phyloP scores from a whole-genome alignment of 2,329 filamentous ascomycete species.

The Diaporthe sp. region DNA sequence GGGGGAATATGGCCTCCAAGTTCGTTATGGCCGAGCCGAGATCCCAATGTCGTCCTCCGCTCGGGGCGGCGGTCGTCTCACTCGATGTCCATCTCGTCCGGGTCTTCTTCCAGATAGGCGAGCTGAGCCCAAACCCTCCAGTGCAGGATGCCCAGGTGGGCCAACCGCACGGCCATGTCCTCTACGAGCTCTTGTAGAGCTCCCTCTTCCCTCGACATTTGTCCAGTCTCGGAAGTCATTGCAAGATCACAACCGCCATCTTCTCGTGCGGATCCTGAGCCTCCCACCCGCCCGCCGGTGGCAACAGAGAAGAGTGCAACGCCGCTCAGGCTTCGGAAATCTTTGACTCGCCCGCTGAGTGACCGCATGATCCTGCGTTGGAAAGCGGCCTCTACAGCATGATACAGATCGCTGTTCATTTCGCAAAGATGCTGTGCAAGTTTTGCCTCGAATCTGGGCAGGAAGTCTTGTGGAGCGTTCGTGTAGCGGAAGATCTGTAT shows the following conservation, averaged over 20 bases:
- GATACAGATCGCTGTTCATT: slow-evolving; percentile 58
- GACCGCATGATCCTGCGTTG: slow-evolving; percentile 62
- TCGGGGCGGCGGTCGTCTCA: neutral
- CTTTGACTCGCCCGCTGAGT: slow-evolving; percentile 62
- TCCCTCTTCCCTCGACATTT: slow-evolving; percentile 63
- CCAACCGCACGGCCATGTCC: slow-evolving; percentile 81
- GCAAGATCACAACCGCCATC: slow-evolving; percentile 39
- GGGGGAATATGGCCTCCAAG: too few species aligned
- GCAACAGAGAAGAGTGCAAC: slow-evolving; percentile 68
- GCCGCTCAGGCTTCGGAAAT: slow-evolving; percentile 65
- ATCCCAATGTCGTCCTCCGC: neutral
- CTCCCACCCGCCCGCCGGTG: slow-evolving; percentile 62
- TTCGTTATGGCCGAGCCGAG: neutral
- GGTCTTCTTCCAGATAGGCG: slow-evolving; percentile 69
- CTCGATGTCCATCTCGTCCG: slow-evolving; percentile 45
- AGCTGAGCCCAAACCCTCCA: slow-evolving; percentile 90
- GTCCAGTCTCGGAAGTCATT: slow-evolving; percentile 44
- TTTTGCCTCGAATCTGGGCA: slow-evolving; percentile 63
- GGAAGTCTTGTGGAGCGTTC: slow-evolving; percentile 61
- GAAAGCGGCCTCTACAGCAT: slow-evolving; percentile 63
- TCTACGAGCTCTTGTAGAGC: slow-evolving; percentile 57
- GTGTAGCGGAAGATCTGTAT: slow-evolving; percentile 71
- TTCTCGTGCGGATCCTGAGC: slow-evolving; percentile 49
- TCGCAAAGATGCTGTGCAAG: slow-evolving; percentile 60
- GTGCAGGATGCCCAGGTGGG: slow-evolving; percentile 87